A percentile compares a stretch with the other conserved stretches of the same genome.
These are phyloP conservation scores for Botryotinia calthae DNA, from an alignment of 2,329 filamentous ascomycete genomes.

Conservation along the genomic window DNA sequence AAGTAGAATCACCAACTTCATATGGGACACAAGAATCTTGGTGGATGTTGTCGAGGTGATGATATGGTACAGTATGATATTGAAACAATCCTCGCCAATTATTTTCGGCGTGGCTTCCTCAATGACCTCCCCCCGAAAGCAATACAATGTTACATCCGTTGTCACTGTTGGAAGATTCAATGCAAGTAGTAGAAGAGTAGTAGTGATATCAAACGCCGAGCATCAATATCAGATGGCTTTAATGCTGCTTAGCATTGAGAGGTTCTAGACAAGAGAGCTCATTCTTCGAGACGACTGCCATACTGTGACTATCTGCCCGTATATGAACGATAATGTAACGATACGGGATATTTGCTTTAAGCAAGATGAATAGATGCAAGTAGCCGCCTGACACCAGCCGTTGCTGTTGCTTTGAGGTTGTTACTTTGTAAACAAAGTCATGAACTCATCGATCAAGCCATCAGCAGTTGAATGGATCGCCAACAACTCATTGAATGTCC, in stretches of 20 bases:
- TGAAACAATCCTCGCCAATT: constrained; percentile 6
- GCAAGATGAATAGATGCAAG: not conserved
- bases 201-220: not conserved
- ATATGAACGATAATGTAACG: not conserved
- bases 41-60: constrained; percentile 2
- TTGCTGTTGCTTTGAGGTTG: not conserved
- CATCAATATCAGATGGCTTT: not conserved
- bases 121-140: not conserved
- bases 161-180: not conserved
- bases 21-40: not conserved
- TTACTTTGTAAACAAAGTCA: no score
- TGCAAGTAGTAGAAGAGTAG: not conserved
- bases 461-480: not conserved
- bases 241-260: not conserved
- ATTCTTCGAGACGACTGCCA: not conserved
- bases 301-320: not conserved
- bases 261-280: not conserved
- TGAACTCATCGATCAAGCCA: not conserved
- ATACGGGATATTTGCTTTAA: not conserved
- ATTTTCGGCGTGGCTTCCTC: not conserved
- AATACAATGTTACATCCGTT: not conserved
- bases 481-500: not conserved
- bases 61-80: not conserved
- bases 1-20: not conserved
- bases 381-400: not conserved